Conservation (phyloP, 225 moss, liverwort and hornwort species). For the Thuidium tamariscinum region DNA sequence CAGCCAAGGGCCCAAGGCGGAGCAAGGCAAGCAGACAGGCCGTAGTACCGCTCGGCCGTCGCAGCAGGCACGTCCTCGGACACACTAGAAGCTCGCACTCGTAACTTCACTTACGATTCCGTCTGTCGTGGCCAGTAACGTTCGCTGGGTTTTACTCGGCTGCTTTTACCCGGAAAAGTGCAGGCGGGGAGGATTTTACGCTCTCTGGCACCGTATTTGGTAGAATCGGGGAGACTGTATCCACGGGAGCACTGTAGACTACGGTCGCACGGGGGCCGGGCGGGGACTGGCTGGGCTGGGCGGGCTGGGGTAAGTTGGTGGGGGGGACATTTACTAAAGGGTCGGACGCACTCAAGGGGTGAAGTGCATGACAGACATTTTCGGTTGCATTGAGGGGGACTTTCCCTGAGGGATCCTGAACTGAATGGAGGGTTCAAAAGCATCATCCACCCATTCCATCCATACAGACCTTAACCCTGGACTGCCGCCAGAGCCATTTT, state of each 20-base stretch:
- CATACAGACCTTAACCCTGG: too few relatives aligned
- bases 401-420: neutral
- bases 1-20: neutral
- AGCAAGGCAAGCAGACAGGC: neutral
- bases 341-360: neutral
- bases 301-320: neutral
- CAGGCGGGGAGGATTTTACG: neutral
- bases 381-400: neutral
- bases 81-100: neutral
- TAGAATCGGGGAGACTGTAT: neutral
- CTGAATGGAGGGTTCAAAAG: neutral
- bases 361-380: neutral
- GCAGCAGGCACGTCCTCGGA: conserved; percentile 7
- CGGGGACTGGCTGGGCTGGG: neutral
- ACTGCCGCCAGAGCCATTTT: too few relatives aligned
- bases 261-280: neutral
- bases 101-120: conserved; percentile 5
- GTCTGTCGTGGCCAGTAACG: neutral
- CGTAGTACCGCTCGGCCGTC: conserved; percentile 3
- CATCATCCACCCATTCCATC: too few relatives aligned
- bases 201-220: neutral
- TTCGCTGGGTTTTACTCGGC: neutral
- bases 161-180: neutral
- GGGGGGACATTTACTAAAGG: neutral
- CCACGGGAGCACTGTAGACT: neutral